Percentiles rank a stretch among this genome's conserved stretches.
Conservation (phyloP, 2,329 filamentous ascomycete species). For the Botrytis squamosa region DNA sequence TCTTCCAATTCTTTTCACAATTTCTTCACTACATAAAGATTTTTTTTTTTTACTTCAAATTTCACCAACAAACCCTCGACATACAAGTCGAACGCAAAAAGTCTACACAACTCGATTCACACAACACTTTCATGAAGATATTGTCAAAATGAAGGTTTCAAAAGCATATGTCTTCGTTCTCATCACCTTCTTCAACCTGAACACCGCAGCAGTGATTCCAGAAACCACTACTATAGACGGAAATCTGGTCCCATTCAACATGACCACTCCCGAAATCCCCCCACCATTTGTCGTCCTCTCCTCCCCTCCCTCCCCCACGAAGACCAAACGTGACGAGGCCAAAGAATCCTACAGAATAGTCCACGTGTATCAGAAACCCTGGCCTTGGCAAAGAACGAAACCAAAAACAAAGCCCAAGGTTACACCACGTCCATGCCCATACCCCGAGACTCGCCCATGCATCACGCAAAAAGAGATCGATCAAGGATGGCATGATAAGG, state of each 20-base stretch:
- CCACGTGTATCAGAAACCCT: too few species aligned
- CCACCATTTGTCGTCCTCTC: background rate
- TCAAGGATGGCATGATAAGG: background rate
- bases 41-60: background rate
- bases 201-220: background rate
- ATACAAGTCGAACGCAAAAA: background rate
- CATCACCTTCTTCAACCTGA: background rate
- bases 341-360: background rate
- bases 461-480: constrained; percentile 13
- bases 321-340: background rate
- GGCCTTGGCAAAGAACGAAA: background rate
- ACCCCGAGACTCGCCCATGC: background rate
- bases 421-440: background rate
- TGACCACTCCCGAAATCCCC: background rate
- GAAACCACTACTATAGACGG: background rate
- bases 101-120: background rate
- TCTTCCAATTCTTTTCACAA: background rate
- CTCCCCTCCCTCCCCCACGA: background rate
- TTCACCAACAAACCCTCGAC: too few species aligned
- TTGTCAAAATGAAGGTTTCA: background rate
- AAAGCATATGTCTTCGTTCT: background rate
- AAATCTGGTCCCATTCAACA: background rate
- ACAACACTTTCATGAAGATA: background rate
- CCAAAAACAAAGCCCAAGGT: background rate
- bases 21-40: background rate